phyloP scores from a whole-genome alignment of 768 basidiomycete species.

The Mycena amicta region DNA sequence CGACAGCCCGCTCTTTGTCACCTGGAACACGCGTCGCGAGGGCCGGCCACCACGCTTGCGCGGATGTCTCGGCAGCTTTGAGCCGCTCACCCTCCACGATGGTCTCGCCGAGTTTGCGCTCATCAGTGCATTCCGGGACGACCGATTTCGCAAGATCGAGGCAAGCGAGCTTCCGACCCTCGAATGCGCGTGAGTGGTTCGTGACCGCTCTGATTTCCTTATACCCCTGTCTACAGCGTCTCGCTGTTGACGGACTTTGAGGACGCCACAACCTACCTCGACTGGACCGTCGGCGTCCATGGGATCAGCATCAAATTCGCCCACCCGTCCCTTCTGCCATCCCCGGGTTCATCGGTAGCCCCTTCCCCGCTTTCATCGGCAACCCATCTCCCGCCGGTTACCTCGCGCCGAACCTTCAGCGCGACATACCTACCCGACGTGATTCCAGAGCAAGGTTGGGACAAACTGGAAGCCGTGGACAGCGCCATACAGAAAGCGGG shows the following conservation, averaged over 20 bases:
- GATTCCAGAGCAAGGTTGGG: conserved; percentile 92
- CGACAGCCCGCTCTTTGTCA: conserved; percentile 88
- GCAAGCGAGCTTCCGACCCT: conserved; percentile 74
- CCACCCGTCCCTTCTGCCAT: conserved; percentile 63
- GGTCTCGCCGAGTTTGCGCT: conserved; percentile 90
- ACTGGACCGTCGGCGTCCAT: conserved; percentile 92
- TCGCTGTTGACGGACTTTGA: conserved; percentile 95
- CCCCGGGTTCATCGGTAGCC: conserved; percentile 52
- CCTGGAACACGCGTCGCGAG: conserved; percentile 83
- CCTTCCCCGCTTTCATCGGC: conserved; percentile 77
- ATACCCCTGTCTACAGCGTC: conserved; percentile 51
- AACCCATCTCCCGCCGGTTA: conserved; percentile 49
- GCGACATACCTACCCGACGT: conserved; percentile 96
- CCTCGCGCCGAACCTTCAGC: conserved; percentile 63
- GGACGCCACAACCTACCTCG: conserved; percentile 78
- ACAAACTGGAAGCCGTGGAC: conserved; percentile 84
- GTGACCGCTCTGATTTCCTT: no score
- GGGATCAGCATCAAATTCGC: conserved; percentile 90
- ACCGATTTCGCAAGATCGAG: conserved; percentile 81
- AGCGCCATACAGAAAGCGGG: conserved; percentile 94
- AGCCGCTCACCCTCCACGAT: conserved; percentile 67
- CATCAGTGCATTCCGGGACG: conserved; percentile 87
- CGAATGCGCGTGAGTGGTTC: conserved; percentile 87
- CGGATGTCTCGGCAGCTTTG: conserved; percentile 96
- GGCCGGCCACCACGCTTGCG: conserved; percentile 68